Percentiles rank a stretch among this genome's conserved stretches.
phyloP scores from a whole-genome alignment of 2,329 filamentous ascomycete species.

The Grosmannia serpens region DNA sequence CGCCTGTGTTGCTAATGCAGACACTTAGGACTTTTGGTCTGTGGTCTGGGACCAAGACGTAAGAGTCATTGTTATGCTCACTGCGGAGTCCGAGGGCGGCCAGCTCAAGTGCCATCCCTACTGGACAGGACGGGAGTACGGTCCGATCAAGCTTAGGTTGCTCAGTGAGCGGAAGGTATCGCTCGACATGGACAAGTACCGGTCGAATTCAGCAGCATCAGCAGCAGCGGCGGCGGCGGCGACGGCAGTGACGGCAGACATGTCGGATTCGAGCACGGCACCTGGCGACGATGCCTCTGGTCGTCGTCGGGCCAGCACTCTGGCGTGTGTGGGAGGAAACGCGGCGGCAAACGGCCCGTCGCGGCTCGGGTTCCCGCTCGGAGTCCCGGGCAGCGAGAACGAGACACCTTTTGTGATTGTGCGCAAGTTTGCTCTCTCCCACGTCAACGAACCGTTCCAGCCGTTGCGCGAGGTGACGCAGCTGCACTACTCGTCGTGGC shows the following conservation, averaged over 20 bases:
- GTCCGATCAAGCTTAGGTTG: conserved; percentile 59
- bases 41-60: conserved; percentile 96
- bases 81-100: conserved; percentile 84
- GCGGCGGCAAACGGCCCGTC: not conserved
- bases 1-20: not conserved
- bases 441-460: conserved; percentile 65
- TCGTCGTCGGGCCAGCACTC: conserved; percentile 43
- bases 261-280: not conserved
- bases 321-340: conserved; percentile 28
- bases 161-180: conserved; percentile 76
- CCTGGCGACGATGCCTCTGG: conserved; percentile 14
- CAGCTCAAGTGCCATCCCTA: conserved; percentile 93
- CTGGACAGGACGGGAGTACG: conserved; percentile 73
- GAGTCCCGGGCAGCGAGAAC: conserved; percentile 21
- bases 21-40: conserved; percentile 81
- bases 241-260: too few species aligned
- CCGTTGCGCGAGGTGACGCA: conserved; percentile 90
- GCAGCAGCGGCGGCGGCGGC: not conserved
- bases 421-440: conserved; percentile 75
- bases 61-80: conserved; percentile 91
- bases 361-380: not conserved
- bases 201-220: not conserved
- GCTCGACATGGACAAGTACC: conserved; percentile 50
- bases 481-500: conserved; percentile 91
- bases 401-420: conserved; percentile 70